These are phyloP conservation scores for Penicillium sp. DNA, from an alignment of 2,329 filamentous ascomycete species.

Conservation along the genomic window DNA sequence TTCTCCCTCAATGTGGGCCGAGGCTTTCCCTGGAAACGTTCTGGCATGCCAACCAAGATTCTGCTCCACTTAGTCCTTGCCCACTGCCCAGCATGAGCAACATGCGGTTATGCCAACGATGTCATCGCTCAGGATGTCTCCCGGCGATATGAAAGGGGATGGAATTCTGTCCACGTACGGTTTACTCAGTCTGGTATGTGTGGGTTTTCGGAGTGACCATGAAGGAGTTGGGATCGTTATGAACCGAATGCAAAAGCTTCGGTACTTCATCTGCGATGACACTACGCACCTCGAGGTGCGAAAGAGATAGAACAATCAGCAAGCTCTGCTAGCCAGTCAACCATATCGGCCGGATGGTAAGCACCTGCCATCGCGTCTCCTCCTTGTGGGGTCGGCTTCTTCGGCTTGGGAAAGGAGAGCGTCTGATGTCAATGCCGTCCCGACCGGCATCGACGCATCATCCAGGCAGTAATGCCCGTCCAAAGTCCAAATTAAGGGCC, in stretches of 20 bases:
- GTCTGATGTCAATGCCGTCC: neutral
- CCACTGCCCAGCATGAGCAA: neutral
- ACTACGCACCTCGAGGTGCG: neutral
- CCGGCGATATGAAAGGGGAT: neutral
- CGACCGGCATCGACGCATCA: neutral
- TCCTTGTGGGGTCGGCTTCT: neutral
- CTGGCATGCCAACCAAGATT: constrained; percentile 17
- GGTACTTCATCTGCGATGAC: neutral
- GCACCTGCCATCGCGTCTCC: neutral
- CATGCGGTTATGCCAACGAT: neutral
- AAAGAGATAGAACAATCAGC: neutral
- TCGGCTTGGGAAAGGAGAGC: neutral
- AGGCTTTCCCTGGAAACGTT: constrained; percentile 9
- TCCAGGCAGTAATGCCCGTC: neutral
- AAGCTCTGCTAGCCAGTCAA: neutral
- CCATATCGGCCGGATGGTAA: neutral
- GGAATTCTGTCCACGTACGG: neutral
- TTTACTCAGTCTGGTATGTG: neutral
- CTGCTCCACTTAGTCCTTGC: constrained; percentile 7
- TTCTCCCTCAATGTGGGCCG: neutral
- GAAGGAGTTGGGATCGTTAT: neutral
- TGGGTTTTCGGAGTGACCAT: neutral
- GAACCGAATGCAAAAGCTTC: neutral
- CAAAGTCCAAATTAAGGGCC: too few species aligned
- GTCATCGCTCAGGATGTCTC: neutral